Base-by-base conservation (phyloP, 305 asterid species). In the Fraxinus platypoda region DNA sequence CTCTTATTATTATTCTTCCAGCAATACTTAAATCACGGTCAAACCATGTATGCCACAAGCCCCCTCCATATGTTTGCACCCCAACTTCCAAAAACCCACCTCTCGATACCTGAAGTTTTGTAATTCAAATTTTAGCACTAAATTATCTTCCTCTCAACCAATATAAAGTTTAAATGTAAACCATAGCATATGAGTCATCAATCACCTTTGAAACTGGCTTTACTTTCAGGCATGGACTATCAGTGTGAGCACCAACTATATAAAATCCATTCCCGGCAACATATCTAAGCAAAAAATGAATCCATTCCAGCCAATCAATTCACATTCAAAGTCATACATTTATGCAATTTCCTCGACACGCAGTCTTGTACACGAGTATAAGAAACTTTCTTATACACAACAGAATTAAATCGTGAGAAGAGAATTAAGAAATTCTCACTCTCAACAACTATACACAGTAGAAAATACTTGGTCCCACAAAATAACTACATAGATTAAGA, bases 21-120 rank as follows among this genome's bases (percentile, higher is more conserved):
- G 98, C 98, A 88, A 94, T 78, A 28, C 94, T 82, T 85, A 94
- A 87, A 87, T 96, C 99, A 30, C 97, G 98, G 81, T 96, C 99
- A 78, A 96, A 96, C 99, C 98, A 96, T 34, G 99, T 94, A 73
- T 96, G 97, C 99, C 99, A 96, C 84, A 96, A 84, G 26, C 99
- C 99, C 88, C 98, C 92, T 68, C 98, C 98, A 88, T 96, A 96
- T 75, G 94, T 83, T 86, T 96, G 98, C 78, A 94, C 98, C 33
- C 98, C 99, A 84, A 94, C 98, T 92, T 92, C 97, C 85, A 94
- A 81, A 86, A 73, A 96, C 68, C 99, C 99, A 83, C 95, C 92
- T 92, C 93, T 96, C 7, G 93, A 81, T 77, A 93, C 97, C 99
- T 96, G 85, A 37, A 87, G 70, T 37, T 76, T 79, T 77, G 37